Base-by-base conservation (phyloP, 148 eudicot genomes). In the Rhododendron molle region DNA sequence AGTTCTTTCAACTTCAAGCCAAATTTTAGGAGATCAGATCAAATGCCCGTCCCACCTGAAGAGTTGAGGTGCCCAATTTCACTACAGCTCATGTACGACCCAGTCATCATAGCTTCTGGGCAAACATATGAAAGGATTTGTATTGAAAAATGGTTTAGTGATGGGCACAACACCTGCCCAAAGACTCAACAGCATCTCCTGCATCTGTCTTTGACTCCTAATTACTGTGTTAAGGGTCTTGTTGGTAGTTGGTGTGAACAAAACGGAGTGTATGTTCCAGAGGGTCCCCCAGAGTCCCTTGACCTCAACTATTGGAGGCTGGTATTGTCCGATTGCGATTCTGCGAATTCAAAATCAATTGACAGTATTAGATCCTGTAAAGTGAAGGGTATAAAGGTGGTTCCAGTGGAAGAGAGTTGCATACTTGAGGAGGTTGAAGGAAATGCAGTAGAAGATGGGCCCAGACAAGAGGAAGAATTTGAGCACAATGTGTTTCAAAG, bases 271-370 rank as follows among this genome's bases (percentile, higher is more conserved):
- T 89, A 84, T 78, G 74, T 93, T 86, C 98, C 98, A 46, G 95
- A 93, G 84, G 95, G 92, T 1, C 98, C 99, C 67, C 99, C 98
- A 1, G 98, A 94, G 80, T 94, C 98, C 47, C 99, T 97, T 84
- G 99, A 97, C 90, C 92, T 95, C 47, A 97, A 97, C 86, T 97
- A 94, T 84, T 97, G 99, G 99, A 93, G 98, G 89, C 95, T 97
- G 80, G 95, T 90, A 0, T 88, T 95, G 86, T 94, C 96, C 7
- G 98, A 95, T 81, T 90, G 86, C 47, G 98, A 96, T 74, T 93
- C 94, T 18, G 54, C 89, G 28, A 91, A 89, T 81, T 92, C 91
- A 40, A 92, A 91, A 84, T 91, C 90, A 32, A 47, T 86, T 49
- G 93, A 89, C 83, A 94, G 90, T 82, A 76, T 92, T 80, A 88